phyloP scores from a whole-genome alignment of 768 basidiomycete species.

The Mycena vitilis region DNA sequence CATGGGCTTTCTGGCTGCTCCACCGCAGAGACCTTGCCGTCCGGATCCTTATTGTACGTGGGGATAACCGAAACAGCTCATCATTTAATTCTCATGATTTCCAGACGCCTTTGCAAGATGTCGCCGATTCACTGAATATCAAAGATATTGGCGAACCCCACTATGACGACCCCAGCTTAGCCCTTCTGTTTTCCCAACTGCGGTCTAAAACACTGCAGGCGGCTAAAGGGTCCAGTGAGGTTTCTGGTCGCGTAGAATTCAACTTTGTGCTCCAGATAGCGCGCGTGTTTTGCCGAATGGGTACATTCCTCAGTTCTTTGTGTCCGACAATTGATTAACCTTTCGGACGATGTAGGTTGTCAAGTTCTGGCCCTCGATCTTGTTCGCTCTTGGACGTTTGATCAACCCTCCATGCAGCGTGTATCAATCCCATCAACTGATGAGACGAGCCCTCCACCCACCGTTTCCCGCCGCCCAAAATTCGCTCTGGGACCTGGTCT shows the following conservation, averaged over 20 bases:
- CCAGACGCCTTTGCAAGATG: slow-evolving; percentile 82
- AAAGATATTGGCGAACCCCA: slow-evolving; percentile 83
- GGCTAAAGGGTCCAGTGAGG: slow-evolving; percentile 91
- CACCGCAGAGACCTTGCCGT: slow-evolving; percentile 89
- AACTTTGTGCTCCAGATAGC: slow-evolving; percentile 97
- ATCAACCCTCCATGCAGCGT: slow-evolving; percentile 67
- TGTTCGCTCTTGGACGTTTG: slow-evolving; percentile 92
- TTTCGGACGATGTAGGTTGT: slow-evolving; percentile 70
- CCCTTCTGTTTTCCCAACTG: slow-evolving; percentile 89
- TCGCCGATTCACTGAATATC: slow-evolving; percentile 69
- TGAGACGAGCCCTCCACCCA: slow-evolving; percentile 50
- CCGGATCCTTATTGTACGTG: slow-evolving; percentile 85
- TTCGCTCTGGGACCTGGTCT: slow-evolving; percentile 64
- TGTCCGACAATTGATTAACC: slow-evolving; percentile 5
- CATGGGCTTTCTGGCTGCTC: slow-evolving; percentile 98
- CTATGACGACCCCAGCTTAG: slow-evolving; percentile 95
- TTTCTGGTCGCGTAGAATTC: slow-evolving; percentile 89
- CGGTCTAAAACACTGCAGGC: slow-evolving; percentile 93
- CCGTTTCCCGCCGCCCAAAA: slow-evolving; percentile 54
- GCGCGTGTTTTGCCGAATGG: slow-evolving; percentile 94
- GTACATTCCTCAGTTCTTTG: slow-evolving; percentile 56
- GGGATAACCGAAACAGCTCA: slow-evolving; percentile 1
- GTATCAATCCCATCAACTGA: slow-evolving; percentile 10
- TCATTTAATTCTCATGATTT: slow-evolving; percentile 8
- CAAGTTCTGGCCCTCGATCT: slow-evolving; percentile 93